A percentile compares a stretch with the other conserved stretches of the same genome.
Conservation (phyloP, 2,329 filamentous ascomycete genomes). For the Bretziella fagacearum region DNA sequence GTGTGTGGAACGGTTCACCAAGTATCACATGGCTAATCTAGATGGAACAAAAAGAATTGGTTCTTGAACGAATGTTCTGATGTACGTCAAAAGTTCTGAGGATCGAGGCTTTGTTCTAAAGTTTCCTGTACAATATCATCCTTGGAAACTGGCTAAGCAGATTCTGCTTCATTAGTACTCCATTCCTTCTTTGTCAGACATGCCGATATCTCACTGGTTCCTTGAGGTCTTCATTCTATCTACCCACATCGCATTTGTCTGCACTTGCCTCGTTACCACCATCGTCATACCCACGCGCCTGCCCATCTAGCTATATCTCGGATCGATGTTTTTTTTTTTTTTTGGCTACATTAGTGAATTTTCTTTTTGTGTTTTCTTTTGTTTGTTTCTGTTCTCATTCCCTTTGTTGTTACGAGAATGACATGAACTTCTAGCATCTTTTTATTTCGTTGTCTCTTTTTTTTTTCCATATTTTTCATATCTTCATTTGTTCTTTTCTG, state of each 20-base stretch:
- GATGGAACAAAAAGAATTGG: neutral
- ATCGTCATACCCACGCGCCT: neutral
- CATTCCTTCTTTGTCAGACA: too few species aligned
- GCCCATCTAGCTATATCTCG: neutral
- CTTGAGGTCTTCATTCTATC: too few species aligned
- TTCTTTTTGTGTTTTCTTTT: neutral
- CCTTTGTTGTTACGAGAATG: slow-evolving; percentile 14
- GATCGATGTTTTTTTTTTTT: neutral
- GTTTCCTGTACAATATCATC: too few species aligned
- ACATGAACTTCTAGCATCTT: slow-evolving; percentile 7
- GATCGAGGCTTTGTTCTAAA: too few species aligned
- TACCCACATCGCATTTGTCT: too few species aligned
- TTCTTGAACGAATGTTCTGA: neutral
- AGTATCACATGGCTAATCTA: too few species aligned
- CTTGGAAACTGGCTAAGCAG: too few species aligned
- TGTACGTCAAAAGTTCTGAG: neutral
- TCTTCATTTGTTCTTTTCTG: neutral
- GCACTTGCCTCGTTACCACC: too few species aligned
- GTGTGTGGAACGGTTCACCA: too few species aligned
- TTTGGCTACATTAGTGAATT: too few species aligned
- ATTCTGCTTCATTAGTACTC: too few species aligned
- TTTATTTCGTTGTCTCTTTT: neutral
- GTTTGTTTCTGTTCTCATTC: slow-evolving; percentile 5
- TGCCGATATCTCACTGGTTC: too few species aligned
- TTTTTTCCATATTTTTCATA: neutral